phyloP scores from a whole-genome alignment of 2,329 filamentous ascomycete species.

The Amphichorda felina region DNA sequence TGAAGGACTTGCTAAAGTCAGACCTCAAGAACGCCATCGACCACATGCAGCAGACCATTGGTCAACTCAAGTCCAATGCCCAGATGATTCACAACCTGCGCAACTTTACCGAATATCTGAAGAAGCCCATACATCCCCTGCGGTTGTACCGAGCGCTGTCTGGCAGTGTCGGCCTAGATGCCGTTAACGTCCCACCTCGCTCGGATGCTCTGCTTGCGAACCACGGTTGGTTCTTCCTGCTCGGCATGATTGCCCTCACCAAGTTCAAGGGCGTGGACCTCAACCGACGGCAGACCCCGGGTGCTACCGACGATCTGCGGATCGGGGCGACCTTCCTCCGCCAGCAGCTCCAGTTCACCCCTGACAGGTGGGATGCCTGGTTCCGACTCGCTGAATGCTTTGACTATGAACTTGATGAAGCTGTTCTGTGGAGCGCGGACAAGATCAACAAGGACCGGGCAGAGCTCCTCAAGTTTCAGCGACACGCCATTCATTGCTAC shows the following conservation, averaged over 20 bases:
- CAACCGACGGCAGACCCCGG: constrained; percentile 65
- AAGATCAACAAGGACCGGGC: constrained; percentile 77
- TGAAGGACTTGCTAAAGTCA: constrained; percentile 85
- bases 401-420: constrained; percentile 79
- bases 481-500: constrained; percentile 74
- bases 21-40: constrained; percentile 86
- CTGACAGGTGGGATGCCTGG: constrained; percentile 82
- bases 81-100: constrained; percentile 81
- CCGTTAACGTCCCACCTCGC: constrained; percentile 45
- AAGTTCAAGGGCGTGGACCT: constrained; percentile 64
- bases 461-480: constrained; percentile 65
- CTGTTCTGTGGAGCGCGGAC: constrained; percentile 78
- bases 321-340: constrained; percentile 70
- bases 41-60: constrained; percentile 81
- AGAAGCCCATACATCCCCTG: constrained; percentile 71
- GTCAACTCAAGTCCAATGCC: constrained; percentile 63
- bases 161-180: constrained; percentile 64
- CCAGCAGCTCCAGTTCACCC: constrained; percentile 72
- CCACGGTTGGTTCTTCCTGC: constrained; percentile 84
- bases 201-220: constrained; percentile 58
- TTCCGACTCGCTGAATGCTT: constrained; percentile 79
- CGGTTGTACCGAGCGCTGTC: constrained; percentile 70
- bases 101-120: constrained; percentile 70
- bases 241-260: constrained; percentile 78
- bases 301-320: constrained; percentile 73